Evolutionary conservation across 2,329 filamentous ascomycete genomes (phyloP).

Genomic region (Aspergillus persii): DNA sequence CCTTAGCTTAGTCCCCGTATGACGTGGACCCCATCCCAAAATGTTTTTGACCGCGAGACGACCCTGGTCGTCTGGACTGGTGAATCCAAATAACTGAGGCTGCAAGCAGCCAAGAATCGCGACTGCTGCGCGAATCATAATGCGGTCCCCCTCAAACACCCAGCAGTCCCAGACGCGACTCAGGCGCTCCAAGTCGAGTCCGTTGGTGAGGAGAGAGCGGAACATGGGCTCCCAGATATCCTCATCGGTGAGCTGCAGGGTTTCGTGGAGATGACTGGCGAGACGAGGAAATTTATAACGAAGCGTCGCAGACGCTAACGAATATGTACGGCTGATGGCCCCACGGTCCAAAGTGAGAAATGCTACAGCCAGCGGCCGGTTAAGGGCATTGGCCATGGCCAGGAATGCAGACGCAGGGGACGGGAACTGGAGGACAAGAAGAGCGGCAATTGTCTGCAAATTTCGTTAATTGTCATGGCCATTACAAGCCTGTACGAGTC

Average conservation of each 20-base stretch:
- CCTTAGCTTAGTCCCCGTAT: constrained; percentile 30
- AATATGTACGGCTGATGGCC: constrained; percentile 56
- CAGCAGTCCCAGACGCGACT: constrained; percentile 61
- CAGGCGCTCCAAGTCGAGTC: constrained; percentile 53
- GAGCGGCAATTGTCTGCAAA: constrained; percentile 52
- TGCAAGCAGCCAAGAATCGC: constrained; percentile 45
- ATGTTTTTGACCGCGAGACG: constrained; percentile 32
- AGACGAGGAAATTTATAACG: constrained; percentile 58
- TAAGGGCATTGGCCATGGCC: constrained; percentile 59
- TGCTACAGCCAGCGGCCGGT: constrained; percentile 59
- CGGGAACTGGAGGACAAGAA: constrained; percentile 57
- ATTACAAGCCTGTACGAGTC: not conserved
- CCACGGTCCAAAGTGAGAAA: constrained; percentile 59
- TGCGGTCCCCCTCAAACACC: constrained; percentile 59
- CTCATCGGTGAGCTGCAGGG: constrained; percentile 38
- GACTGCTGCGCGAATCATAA: constrained; percentile 46
- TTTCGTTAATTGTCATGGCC: constrained; percentile 1
- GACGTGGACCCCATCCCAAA: constrained; percentile 38
- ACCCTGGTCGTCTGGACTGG: constrained; percentile 36
- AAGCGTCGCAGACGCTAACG: constrained; percentile 55
- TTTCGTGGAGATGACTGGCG: constrained; percentile 50
- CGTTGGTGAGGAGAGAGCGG: constrained; percentile 52
- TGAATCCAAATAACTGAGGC: constrained; percentile 41
- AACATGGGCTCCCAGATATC: constrained; percentile 56
- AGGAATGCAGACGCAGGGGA: constrained; percentile 56